Evolutionary conservation across 2,329 filamentous ascomycete species (phyloP).

Genomic region (Botrytis hyacinthi): DNA sequence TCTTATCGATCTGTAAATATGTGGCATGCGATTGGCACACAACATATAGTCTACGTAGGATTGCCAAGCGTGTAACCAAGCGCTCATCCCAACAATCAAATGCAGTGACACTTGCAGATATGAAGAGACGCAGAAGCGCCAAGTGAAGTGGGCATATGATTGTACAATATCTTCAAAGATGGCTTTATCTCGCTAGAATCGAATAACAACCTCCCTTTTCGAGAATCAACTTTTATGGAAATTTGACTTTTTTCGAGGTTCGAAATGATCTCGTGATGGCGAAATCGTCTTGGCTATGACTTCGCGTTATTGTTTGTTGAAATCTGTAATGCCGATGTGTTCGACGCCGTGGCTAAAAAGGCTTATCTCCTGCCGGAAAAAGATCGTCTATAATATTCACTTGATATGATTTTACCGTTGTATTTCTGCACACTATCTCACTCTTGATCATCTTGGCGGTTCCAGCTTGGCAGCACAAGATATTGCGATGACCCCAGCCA

Average conservation of each 20-base stretch:
- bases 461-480: not conserved
- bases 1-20: constrained; percentile 12
- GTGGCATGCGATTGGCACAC: constrained; percentile 2
- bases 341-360: constrained; percentile 1
- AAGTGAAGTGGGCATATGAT: constrained; percentile 12
- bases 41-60: not conserved
- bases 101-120: constrained; percentile 7
- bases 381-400: not conserved
- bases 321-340: not conserved
- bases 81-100: constrained; percentile 9
- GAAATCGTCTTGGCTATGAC: constrained; percentile 13
- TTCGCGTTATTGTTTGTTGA: not conserved
- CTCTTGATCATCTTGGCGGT: constrained; percentile 8
- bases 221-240: constrained; percentile 4
- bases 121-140: constrained; percentile 18
- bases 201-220: constrained; percentile 19
- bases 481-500: not conserved
- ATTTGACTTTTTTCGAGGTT: not conserved
- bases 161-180: constrained; percentile 11
- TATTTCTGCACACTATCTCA: constrained; percentile 1
- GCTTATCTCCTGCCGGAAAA: constrained; percentile 18
- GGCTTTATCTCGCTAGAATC: constrained; percentile 6
- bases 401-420: not conserved
- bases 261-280: constrained; percentile 7
- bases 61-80: constrained; percentile 16